Conservation (phyloP, 805 yeast species). For the Hermanozyma aechmeae region DNA sequence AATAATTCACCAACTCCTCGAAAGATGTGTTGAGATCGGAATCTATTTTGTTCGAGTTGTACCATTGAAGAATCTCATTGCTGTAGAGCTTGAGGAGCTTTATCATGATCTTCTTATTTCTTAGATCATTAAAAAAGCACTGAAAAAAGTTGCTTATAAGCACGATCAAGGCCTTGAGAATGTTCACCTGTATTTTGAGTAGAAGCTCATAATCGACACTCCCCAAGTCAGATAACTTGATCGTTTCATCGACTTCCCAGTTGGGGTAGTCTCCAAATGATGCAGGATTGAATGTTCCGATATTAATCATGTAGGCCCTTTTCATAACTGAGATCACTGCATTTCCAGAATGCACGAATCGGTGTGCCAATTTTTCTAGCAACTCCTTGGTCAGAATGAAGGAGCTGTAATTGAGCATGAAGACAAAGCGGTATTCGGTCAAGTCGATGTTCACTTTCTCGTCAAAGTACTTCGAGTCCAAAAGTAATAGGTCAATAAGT, state of each 20-base stretch:
- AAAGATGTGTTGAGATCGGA: conserved; percentile 23
- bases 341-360: conserved; percentile 34
- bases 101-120: conserved; percentile 49
- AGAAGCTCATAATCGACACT: conserved; percentile 58
- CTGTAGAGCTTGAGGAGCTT: conserved; percentile 61
- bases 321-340: conserved; percentile 37
- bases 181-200: conserved; percentile 72
- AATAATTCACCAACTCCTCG: conserved; percentile 35
- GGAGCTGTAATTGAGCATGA: conserved; percentile 31
- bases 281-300: conserved; percentile 5
- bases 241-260: conserved; percentile 41
- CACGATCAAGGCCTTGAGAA: conserved; percentile 64
- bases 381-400: conserved; percentile 31
- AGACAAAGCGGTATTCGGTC: conserved; percentile 32
- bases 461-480: conserved; percentile 55
- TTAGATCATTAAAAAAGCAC: conserved; percentile 64
- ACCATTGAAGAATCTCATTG: conserved; percentile 48
- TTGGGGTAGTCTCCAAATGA: conserved; percentile 37
- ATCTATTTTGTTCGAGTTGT: conserved; percentile 33
- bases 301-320: conserved; percentile 12
- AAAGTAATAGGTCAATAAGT: conserved; percentile 68
- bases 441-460: conserved; percentile 24
- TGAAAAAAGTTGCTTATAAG: conserved; percentile 65
- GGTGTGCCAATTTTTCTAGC: conserved; percentile 29
- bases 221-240: conserved; percentile 30